Percentiles rank a stretch among this genome's conserved stretches.
Conservation (phyloP, 2,329 filamentous ascomycete genomes). For the Aspergillus pseudonomiae region DNA sequence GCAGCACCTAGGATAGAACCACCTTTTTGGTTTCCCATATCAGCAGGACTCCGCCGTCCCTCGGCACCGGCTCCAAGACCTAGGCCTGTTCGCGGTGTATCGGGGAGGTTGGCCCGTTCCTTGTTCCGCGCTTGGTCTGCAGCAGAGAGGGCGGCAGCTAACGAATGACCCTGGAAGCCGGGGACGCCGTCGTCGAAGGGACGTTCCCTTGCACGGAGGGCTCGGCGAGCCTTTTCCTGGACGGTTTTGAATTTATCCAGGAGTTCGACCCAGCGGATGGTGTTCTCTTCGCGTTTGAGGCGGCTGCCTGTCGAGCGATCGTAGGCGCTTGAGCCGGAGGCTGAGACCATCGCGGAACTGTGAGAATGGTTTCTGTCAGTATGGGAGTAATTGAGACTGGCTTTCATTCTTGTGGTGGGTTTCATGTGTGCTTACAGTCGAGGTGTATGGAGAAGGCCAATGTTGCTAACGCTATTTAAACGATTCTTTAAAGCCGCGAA, state of each 20-base stretch:
- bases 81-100: slow-evolving; percentile 33
- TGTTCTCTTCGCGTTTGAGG: slow-evolving; percentile 80
- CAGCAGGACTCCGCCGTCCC: slow-evolving; percentile 16
- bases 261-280: slow-evolving; percentile 88
- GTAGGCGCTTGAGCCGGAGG: slow-evolving; percentile 53
- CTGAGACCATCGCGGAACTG: slow-evolving; percentile 14
- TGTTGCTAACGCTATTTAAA: slow-evolving; percentile 94
- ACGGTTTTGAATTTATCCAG: slow-evolving; percentile 92
- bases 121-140: slow-evolving; percentile 31
- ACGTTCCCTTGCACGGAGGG: slow-evolving; percentile 58
- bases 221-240: slow-evolving; percentile 79
- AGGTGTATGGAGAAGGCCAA: slow-evolving; percentile 87
- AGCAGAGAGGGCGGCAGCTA: slow-evolving; percentile 36
- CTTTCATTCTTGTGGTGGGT: slow-evolving; percentile 18
- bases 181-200: slow-evolving; percentile 56
- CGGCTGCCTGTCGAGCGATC: slow-evolving; percentile 69
- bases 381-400: not conserved
- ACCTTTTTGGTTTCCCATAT: slow-evolving; percentile 25
- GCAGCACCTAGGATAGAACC: slow-evolving; percentile 40
- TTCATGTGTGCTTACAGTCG: slow-evolving; percentile 66
- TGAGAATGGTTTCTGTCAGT: slow-evolving; percentile 14
- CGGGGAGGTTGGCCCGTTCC: slow-evolving; percentile 37
- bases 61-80: slow-evolving; percentile 41
- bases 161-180: slow-evolving; percentile 40
- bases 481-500: slow-evolving; percentile 97